Conservation (phyloP, 805 yeast species). For the Monosporozyma solicola region DNA sequence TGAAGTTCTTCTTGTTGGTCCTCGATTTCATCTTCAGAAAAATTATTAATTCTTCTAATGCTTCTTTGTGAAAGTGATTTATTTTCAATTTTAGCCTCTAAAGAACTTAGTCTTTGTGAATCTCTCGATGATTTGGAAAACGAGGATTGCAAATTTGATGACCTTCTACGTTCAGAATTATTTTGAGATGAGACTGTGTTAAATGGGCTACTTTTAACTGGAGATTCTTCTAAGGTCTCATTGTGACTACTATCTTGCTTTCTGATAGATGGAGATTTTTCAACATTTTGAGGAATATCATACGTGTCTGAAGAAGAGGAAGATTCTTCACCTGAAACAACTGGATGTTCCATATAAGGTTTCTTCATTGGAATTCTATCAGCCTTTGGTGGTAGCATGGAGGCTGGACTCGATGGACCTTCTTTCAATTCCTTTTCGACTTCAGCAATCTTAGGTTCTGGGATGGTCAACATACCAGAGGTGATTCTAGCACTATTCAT, state of each 20-base stretch:
- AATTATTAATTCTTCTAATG: conserved; percentile 10
- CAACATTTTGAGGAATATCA: not conserved
- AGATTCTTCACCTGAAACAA: conserved; percentile 2
- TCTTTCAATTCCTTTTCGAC: conserved; percentile 32
- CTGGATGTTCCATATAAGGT: conserved; percentile 15
- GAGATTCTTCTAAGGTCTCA: not conserved
- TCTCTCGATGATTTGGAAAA: not conserved
- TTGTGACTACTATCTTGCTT: not conserved
- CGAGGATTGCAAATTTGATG: not conserved
- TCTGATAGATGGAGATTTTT: not conserved
- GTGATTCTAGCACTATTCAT: conserved; percentile 30
- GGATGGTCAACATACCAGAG: conserved; percentile 37
- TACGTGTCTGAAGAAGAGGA: conserved; percentile 2
- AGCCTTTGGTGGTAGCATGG: conserved; percentile 25
- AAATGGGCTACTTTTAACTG: conserved; percentile 7
- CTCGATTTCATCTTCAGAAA: conserved; percentile 10
- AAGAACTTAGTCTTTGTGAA: conserved; percentile 19
- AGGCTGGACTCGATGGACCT: conserved; percentile 33
- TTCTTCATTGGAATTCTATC: conserved; percentile 31
- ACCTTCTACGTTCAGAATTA: not conserved
- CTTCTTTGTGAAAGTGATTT: conserved; percentile 10
- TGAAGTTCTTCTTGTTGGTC: not conserved
- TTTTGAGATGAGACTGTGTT: conserved; percentile 1
- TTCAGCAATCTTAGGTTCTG: conserved; percentile 36
- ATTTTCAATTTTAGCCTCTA: conserved; percentile 17